Evolutionary conservation across 352 stramenopile species (phyloP), one percentile per base, ranked within the genome.

Genomic region (Phytophthora sp.): DNA sequence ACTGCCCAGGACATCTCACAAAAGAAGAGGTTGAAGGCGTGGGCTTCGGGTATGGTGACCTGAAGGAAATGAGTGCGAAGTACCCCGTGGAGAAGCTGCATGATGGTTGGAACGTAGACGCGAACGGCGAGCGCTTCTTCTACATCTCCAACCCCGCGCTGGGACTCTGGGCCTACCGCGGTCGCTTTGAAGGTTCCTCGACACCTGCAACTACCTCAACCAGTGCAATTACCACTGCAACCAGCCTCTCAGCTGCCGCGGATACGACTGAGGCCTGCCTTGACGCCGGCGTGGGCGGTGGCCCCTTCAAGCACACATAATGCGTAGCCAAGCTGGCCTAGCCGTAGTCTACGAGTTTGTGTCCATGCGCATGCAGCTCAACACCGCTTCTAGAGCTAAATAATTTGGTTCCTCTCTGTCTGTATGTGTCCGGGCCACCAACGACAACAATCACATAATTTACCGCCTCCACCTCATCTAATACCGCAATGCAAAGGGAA

Each of bases 91-190:
- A 84, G 9, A 70, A 80, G 26, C 77, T 98, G 1, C 78, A 94
- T 48, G 96, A 99, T 72, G 97, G 96, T 37, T 98, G 93, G 94
- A 98, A 99, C 68, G 76, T 79, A 10, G 79, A 93, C 11, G 77
- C 88, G 8, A 69, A 77, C 6, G 83, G 82, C 13, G 89, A 98
- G 64, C 84, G 91, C 32, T 98, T 98, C 70, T 99, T 95, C 76
- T 99, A 96, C 76, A 97, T 99, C 32, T 97, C 92, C 12, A 99
- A 99, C 72, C 97, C 97, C 5, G 95, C 97, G 13, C 73, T 99
- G 20, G 97, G 97, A 12, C 79, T 99, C 21, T 99, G 97, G 97
- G 96, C 96, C 43, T 95, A 88, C 43, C 80, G 86, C 39, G 85
- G 87, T 31, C 84, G 87, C 27, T 95, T 96, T 28, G 83, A 94